These are phyloP conservation scores for Emmonsiellopsis sp. DNA, from an alignment of 2,329 filamentous ascomycete species.

Conservation along the genomic window DNA sequence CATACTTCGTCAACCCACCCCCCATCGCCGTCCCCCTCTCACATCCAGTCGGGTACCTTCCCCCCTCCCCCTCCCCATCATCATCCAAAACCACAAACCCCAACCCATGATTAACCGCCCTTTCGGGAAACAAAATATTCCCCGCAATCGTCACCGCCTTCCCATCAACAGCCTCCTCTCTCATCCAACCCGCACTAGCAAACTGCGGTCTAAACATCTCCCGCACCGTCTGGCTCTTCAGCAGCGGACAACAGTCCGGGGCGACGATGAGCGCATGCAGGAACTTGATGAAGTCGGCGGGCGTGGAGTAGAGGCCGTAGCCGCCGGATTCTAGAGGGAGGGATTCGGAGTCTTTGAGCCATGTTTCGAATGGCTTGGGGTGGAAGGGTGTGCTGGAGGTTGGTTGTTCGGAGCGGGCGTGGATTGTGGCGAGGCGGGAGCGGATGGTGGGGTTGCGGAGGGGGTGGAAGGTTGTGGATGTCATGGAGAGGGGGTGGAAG, in stretches of 20 bases:
- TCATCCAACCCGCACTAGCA: not conserved
- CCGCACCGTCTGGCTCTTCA: not conserved
- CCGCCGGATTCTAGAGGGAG: not conserved
- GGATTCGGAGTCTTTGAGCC: not conserved
- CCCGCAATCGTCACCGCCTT: not conserved
- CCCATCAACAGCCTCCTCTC: not conserved
- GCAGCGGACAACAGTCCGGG: not conserved
- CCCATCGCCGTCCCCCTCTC: not conserved
- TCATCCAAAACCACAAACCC: not conserved
- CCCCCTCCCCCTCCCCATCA: not conserved
- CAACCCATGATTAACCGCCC: not conserved
- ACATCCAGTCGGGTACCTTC: not conserved
- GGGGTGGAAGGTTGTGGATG: not conserved
- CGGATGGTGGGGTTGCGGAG: not conserved
- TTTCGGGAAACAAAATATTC: not conserved
- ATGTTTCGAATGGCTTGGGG: not conserved
- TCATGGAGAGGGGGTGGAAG: not conserved
- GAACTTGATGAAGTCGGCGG: not conserved
- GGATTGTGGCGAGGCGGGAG: not conserved
- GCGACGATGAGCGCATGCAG: not conserved
- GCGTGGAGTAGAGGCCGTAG: not conserved
- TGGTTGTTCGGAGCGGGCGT: not conserved
- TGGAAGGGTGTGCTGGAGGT: too few relatives aligned
- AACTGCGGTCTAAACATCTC: not conserved
- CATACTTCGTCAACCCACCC: not conserved